A percentile compares a stretch with the other conserved stretches of the same genome.
Evolutionary conservation across 2,329 filamentous ascomycete species (phyloP).

Genomic region (Aspergillus ochraceoroseus): DNA sequence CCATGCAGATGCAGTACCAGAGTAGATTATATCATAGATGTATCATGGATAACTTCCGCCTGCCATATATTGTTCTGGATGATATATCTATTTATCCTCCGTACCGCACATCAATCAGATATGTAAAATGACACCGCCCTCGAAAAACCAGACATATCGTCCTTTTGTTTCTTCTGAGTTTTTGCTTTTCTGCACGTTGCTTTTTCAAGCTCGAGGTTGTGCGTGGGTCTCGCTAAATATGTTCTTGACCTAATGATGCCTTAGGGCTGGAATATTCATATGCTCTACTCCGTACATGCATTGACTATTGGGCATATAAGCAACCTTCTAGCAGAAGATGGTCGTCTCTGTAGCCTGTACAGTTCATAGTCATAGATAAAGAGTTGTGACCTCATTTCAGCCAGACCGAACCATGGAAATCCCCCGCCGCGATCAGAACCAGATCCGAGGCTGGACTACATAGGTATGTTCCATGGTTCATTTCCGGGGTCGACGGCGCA

Average conservation of each 20-base stretch:
- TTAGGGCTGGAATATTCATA: constrained; percentile 5
- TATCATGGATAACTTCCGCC: too few species aligned
- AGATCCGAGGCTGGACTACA: not conserved
- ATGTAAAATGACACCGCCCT: too few species aligned
- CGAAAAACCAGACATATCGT: too few species aligned
- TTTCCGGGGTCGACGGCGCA: too few species aligned
- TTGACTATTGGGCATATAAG: too few species aligned
- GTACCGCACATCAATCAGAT: not conserved
- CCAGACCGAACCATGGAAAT: constrained; percentile 20
- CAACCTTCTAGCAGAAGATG: too few species aligned
- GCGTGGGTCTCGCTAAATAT: constrained; percentile 16
- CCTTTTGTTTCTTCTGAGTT: not conserved
- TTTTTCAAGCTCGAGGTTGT: constrained; percentile 6
- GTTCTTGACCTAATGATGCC: constrained; percentile 9
- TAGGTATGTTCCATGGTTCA: constrained; percentile 25
- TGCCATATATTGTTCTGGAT: too few species aligned
- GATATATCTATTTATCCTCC: not conserved
- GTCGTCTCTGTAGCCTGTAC: too few species aligned
- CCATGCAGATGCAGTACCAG: too few species aligned
- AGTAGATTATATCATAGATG: too few species aligned
- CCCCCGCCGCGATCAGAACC: constrained; percentile 6
- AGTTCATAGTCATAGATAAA: too few species aligned
- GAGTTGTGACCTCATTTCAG: not conserved
- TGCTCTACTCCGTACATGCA: too few species aligned
- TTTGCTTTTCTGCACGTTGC: not conserved